Percentiles rank a stretch among this genome's conserved stretches.
These are phyloP conservation scores for Agroathelia rolfsii DNA, from an alignment of 1,284 basidiomycete species.

Conservation along the genomic window DNA sequence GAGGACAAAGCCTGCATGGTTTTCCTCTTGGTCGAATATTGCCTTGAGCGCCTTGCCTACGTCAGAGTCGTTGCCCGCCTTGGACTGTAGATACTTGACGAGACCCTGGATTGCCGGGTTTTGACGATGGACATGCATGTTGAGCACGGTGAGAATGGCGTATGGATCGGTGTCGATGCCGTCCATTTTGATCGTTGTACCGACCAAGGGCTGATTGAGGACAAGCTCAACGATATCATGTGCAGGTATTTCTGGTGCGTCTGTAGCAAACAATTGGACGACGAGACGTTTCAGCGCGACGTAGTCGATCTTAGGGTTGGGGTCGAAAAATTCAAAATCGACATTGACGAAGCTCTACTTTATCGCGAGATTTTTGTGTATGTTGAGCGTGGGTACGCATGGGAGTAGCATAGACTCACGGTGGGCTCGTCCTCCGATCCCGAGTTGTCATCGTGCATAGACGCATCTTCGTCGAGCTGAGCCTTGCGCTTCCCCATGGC, in stretches of 20 bases:
- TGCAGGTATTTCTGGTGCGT: conserved; percentile 62
- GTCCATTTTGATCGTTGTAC: conserved; percentile 89
- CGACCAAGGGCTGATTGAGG: conserved; percentile 62
- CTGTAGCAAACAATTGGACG: conserved; percentile 65
- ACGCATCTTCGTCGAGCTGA: too few relatives aligned
- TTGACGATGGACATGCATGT: conserved; percentile 70
- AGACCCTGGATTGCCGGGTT: conserved; percentile 65
- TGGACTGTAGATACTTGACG: conserved; percentile 56
- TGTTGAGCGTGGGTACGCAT: too few relatives aligned
- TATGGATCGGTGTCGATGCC: conserved; percentile 84
- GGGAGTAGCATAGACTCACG: too few relatives aligned
- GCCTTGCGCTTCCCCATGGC: too few relatives aligned
- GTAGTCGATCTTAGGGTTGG: conserved; percentile 76
- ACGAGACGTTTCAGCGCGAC: conserved; percentile 78
- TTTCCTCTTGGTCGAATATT: conserved; percentile 30
- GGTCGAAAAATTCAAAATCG: conserved; percentile 88
- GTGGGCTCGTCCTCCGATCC: too few relatives aligned
- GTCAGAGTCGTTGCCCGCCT: conserved; percentile 33
- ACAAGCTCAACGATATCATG: conserved; percentile 74
- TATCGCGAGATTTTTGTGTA: conserved; percentile 8
- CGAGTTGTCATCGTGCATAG: too few relatives aligned
- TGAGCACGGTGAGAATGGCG: conserved; percentile 74
- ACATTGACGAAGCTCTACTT: conserved; percentile 66
- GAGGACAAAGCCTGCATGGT: conserved; percentile 72
- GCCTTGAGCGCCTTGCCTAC: conserved; percentile 43